phyloP scores from a whole-genome alignment of 208 protist species.

The Angomonas desouzai region DNA sequence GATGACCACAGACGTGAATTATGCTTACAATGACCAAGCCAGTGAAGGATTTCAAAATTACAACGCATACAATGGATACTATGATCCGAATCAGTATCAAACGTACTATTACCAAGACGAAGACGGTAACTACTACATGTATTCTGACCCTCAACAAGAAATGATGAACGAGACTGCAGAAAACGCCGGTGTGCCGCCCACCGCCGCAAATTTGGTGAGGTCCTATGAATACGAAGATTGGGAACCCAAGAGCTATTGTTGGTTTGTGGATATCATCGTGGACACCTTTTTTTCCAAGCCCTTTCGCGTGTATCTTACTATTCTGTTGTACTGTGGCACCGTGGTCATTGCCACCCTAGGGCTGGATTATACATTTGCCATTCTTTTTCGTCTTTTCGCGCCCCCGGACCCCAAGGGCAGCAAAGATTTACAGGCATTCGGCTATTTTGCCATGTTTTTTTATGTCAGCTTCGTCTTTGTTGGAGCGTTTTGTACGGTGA shows the following conservation, averaged over 20 bases:
- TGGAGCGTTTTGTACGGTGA: constrained; percentile 46
- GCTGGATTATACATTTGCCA: constrained; percentile 66
- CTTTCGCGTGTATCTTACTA: constrained; percentile 70
- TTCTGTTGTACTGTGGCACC: constrained; percentile 66
- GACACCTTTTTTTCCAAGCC: constrained; percentile 72
- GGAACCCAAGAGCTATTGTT: constrained; percentile 57
- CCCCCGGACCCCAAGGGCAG: constrained; percentile 32
- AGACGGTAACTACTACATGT: constrained; percentile 76
- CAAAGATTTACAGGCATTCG: constrained; percentile 38
- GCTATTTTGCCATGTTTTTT: constrained; percentile 77
- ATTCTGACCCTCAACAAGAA: constrained; percentile 16
- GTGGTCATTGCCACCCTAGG: constrained; percentile 46
- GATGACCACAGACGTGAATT: constrained; percentile 2
- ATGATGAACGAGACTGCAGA: constrained; percentile 18
- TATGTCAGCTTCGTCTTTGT: constrained; percentile 71
- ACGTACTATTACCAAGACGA: constrained; percentile 76
- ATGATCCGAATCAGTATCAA: constrained; percentile 49
- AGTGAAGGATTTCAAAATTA: constrained; percentile 22
- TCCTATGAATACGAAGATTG: constrained; percentile 77
- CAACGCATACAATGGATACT: constrained; percentile 26
- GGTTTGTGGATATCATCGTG: constrained; percentile 72
- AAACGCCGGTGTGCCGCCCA: constrained; percentile 20
- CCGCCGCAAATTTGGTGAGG: constrained; percentile 37
- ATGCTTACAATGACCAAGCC: constrained; percentile 1
- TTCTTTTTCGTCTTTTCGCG: constrained; percentile 63